Evolutionary conservation across 2,329 filamentous ascomycete genomes (phyloP).

Genomic region (Botrytis byssoidea): DNA sequence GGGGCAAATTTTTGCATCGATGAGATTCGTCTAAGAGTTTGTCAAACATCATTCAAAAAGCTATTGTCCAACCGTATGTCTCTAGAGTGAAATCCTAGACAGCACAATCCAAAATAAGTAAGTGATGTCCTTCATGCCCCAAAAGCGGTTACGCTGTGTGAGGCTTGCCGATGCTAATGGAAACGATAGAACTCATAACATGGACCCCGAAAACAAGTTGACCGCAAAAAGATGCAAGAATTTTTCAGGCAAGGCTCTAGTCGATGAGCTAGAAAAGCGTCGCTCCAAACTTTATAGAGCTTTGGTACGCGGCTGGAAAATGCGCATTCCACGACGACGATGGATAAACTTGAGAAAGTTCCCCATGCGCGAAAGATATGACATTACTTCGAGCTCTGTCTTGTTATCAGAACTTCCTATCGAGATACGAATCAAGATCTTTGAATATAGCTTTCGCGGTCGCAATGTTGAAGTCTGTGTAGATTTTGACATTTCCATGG

Average conservation of each 20-base stretch:
- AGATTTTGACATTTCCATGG: neutral
- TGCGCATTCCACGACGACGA: too few species aligned
- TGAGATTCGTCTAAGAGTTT: neutral
- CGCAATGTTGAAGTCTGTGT: neutral
- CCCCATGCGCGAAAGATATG: neutral
- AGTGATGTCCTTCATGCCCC: neutral
- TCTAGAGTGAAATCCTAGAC: neutral
- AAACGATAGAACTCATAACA: neutral
- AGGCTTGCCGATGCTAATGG: neutral
- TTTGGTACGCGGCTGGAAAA: too few species aligned
- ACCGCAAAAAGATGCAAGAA: neutral
- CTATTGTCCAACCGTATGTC: neutral
- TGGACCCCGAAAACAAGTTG: neutral
- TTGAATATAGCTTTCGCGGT: neutral
- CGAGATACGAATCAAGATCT: neutral
- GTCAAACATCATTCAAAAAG: neutral
- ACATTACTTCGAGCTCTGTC: neutral
- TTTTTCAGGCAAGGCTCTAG: neutral
- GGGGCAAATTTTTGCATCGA: neutral
- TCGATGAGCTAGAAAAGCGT: neutral
- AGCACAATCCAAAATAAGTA: neutral
- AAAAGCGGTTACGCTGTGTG: neutral
- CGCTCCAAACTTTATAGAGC: too few species aligned
- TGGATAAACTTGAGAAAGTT: neutral
- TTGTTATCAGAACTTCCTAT: neutral